phyloP scores from a whole-genome alignment of 1,284 basidiomycete genomes.

The Retiboletus flavoniger region DNA sequence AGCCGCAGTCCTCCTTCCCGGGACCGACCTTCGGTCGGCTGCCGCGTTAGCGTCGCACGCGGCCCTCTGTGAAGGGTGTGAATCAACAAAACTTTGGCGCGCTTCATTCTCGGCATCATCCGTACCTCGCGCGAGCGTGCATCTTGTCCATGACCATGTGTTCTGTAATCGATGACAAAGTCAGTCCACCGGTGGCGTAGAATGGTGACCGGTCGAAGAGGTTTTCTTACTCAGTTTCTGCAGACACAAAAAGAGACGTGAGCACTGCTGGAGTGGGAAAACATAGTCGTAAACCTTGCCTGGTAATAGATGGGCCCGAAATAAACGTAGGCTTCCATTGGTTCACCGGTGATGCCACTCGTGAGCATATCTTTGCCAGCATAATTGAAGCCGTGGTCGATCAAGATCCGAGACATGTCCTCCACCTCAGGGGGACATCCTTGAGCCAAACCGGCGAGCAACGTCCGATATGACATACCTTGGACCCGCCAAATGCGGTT shows the following conservation, averaged over 20 bases:
- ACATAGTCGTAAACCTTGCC: constrained; percentile 41
- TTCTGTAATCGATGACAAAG: constrained; percentile 44
- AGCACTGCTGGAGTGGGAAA: constrained; percentile 8
- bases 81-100: constrained; percentile 7
- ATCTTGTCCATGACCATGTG: constrained; percentile 99
- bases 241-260: constrained; percentile 19
- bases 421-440: constrained; percentile 63
- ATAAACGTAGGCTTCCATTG: constrained; percentile 95
- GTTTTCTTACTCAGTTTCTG: constrained; percentile 74
- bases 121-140: constrained; percentile 93
- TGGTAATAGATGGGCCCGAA: constrained; percentile 99
- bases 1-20: constrained; percentile 96
- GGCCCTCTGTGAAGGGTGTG: constrained; percentile 66
- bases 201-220: neutral
- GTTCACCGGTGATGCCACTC: constrained; percentile 96
- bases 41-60: constrained; percentile 92
- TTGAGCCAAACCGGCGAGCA: constrained; percentile 13
- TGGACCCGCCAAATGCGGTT: constrained; percentile 96
- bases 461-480: constrained; percentile 47
- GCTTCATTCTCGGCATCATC: constrained; percentile 11
- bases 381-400: constrained; percentile 96
- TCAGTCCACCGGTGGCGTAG: constrained; percentile 24
- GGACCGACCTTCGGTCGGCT: constrained; percentile 97
- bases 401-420: constrained; percentile 95
- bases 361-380: constrained; percentile 98